Evolutionary conservation across 495 filamentous ascomycete species (phyloP).

Genomic region (Xylaria telfairii): DNA sequence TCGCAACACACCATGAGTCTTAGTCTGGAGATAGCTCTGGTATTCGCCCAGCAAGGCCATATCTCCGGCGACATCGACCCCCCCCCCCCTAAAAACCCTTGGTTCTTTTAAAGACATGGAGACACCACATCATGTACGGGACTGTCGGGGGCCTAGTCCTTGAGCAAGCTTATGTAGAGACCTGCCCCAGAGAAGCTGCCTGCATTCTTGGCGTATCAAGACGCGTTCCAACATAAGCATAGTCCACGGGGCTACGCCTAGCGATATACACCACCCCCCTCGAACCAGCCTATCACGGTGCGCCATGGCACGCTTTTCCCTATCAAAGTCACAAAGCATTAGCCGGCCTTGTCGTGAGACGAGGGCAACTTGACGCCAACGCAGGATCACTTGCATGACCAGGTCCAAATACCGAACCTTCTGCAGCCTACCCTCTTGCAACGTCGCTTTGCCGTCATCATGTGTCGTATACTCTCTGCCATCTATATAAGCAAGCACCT

Average conservation of each 20-base stretch:
- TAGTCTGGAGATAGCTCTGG: not conserved
- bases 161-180: not conserved
- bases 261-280: not conserved
- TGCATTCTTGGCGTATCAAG: constrained; percentile 22
- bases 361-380: constrained; percentile 24
- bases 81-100: not conserved
- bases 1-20: not conserved
- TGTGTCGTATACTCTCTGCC: too few relatives aligned
- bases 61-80: not conserved
- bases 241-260: constrained; percentile 15
- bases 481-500: not conserved
- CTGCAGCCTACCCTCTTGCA: constrained; percentile 17
- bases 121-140: not conserved
- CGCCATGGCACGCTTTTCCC: not conserved
- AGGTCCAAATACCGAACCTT: constrained; percentile 25
- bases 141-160: not conserved
- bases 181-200: constrained; percentile 10
- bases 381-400: constrained; percentile 30
- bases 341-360: constrained; percentile 13
- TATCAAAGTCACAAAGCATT: not conserved
- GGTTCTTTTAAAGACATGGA: not conserved
- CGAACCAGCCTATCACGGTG: constrained; percentile 4
- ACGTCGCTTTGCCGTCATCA: not conserved
- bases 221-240: constrained; percentile 15
- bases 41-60: not conserved